Evolutionary conservation across 495 filamentous ascomycete genomes (phyloP).

Genomic region (Diplogelasinospora grovesii): DNA sequence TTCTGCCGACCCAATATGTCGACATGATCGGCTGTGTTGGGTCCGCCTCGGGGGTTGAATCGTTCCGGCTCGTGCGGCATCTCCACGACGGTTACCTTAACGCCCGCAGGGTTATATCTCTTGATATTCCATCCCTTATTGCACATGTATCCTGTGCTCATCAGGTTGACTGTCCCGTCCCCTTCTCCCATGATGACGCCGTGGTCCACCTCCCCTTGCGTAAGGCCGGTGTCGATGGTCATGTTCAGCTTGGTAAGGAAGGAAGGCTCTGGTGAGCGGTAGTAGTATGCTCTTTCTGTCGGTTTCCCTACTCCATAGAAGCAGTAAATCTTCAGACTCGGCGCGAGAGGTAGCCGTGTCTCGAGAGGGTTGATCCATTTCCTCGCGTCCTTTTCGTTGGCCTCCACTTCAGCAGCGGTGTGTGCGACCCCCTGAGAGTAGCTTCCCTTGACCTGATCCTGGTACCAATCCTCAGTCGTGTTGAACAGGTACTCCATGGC

Average conservation of each 20-base stretch:
- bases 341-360: constrained; percentile 78
- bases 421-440: constrained; percentile 89
- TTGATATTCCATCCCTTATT: constrained; percentile 88
- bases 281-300: constrained; percentile 88
- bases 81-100: constrained; percentile 77
- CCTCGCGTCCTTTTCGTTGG: constrained; percentile 69
- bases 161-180: constrained; percentile 85
- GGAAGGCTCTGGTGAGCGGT: constrained; percentile 65
- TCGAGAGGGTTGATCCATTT: constrained; percentile 98
- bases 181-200: constrained; percentile 91
- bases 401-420: constrained; percentile 73
- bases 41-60: constrained; percentile 85
- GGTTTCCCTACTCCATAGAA: constrained; percentile 94
- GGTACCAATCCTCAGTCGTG: constrained; percentile 80
- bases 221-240: constrained; percentile 79
- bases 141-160: constrained; percentile 94
- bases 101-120: constrained; percentile 82
- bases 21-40: constrained; percentile 95
- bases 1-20: constrained; percentile 87
- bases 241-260: constrained; percentile 62
- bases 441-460: constrained; percentile 56
- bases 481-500: constrained; percentile 71
- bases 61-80: constrained; percentile 95
- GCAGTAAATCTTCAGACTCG: constrained; percentile 92
- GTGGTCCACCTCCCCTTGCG: constrained; percentile 64